Evolutionary conservation across 2,329 filamentous ascomycete species (phyloP).

Genomic region (Didymosphaeria variabile): DNA sequence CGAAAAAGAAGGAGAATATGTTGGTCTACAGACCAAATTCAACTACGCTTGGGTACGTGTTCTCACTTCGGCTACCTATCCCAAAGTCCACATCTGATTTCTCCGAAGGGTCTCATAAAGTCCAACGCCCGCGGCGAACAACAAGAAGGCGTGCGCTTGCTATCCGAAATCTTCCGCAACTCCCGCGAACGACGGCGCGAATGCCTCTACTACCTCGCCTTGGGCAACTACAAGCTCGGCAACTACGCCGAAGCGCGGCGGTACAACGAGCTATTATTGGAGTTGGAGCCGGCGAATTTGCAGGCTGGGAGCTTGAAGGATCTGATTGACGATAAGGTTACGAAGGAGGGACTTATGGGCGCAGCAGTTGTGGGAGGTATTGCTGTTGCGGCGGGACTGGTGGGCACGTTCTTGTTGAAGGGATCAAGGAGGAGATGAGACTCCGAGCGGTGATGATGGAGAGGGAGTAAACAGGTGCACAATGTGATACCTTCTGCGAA

Average conservation of each 20-base stretch:
- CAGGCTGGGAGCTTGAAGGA: slow-evolving; percentile 87
- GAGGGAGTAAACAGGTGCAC: neutral
- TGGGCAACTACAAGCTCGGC: slow-evolving; percentile 97
- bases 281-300: slow-evolving; percentile 89
- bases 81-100: slow-evolving; percentile 16
- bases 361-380: slow-evolving; percentile 95
- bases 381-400: slow-evolving; percentile 89
- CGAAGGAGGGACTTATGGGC: slow-evolving; percentile 91
- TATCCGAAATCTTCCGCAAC: slow-evolving; percentile 95
- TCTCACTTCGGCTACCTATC: neutral
- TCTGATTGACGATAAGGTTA: slow-evolving; percentile 95
- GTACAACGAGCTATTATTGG: slow-evolving; percentile 92
- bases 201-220: slow-evolving; percentile 96
- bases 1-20: slow-evolving; percentile 96
- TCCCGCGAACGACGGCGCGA: slow-evolving; percentile 93
- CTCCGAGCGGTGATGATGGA: neutral
- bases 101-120: slow-evolving; percentile 86
- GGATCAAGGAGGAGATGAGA: slow-evolving; percentile 70
- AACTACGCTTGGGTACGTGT: slow-evolving; percentile 94
- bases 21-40: slow-evolving; percentile 98
- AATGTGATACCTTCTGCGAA: neutral
- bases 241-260: slow-evolving; percentile 95
- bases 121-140: slow-evolving; percentile 84
- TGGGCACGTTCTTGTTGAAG: slow-evolving; percentile 86
- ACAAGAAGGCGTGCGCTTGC: slow-evolving; percentile 90